Conservation (phyloP, 768 basidiomycete species). For the Gloeopeniophorella convolvens region DNA sequence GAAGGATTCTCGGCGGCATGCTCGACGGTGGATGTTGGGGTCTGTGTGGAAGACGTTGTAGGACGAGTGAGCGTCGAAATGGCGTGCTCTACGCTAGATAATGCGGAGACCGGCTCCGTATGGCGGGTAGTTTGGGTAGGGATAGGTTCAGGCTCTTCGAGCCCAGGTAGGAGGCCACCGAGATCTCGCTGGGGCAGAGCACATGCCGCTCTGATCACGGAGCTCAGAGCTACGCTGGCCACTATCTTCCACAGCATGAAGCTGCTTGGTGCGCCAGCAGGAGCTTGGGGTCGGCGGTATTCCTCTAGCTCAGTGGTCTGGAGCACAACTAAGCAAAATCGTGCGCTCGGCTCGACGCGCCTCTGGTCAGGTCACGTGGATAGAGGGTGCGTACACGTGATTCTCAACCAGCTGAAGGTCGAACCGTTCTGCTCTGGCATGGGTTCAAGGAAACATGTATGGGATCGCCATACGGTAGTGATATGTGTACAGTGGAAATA, state of each 20-base stretch:
- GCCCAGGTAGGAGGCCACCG: conserved; percentile 4
- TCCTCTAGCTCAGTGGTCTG: too few species aligned
- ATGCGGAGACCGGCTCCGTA: conserved; percentile 18
- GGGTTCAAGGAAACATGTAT: too few species aligned
- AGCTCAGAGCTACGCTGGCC: neutral
- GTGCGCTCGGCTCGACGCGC: too few species aligned
- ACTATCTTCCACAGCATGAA: conserved; percentile 3
- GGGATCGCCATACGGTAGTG: too few species aligned
- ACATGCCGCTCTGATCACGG: neutral
- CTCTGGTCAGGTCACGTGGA: too few species aligned
- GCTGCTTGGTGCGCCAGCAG: neutral
- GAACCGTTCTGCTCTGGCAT: too few species aligned
- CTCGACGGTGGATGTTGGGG: neutral
- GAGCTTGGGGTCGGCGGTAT: neutral
- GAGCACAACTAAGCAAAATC: too few species aligned
- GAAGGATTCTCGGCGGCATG: neutral
- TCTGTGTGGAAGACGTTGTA: neutral
- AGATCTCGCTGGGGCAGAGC: conserved; percentile 12
- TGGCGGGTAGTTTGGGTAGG: neutral
- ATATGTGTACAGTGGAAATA: too few species aligned
- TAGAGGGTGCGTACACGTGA: too few species aligned
- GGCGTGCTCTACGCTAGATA: neutral
- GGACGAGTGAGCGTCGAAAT: neutral
- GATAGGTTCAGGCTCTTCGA: conserved; percentile 6
- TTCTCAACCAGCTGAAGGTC: too few species aligned